phyloP scores from a whole-genome alignment of 1,284 basidiomycete species.

The Sanguinoderma infundibulare region DNA sequence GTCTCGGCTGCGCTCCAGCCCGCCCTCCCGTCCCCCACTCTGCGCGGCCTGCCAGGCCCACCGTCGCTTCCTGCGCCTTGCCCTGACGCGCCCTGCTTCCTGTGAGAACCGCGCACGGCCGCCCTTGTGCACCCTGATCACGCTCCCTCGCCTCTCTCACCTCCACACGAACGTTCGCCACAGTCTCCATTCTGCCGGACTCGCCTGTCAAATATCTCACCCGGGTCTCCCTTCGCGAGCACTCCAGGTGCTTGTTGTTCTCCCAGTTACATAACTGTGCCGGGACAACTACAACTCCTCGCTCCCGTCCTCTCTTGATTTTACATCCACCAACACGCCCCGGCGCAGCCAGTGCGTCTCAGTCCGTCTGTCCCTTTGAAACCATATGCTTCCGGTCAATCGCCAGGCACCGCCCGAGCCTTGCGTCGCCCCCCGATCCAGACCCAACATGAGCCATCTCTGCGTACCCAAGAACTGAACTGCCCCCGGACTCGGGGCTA shows the following conservation, averaged over 20 bases:
- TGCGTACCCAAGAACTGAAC: conserved; percentile 18
- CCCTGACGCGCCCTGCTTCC: conserved; percentile 7
- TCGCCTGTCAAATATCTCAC: conserved; percentile 18
- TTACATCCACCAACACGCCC: conserved; percentile 10
- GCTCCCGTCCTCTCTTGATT: conserved; percentile 14
- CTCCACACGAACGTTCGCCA: conserved; percentile 22
- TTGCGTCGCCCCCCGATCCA: conserved; percentile 14
- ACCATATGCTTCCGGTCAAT: conserved; percentile 26
- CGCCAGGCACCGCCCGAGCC: conserved; percentile 25
- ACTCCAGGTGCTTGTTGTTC: neutral
- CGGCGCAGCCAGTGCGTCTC: conserved; percentile 19
- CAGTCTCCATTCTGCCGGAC: conserved; percentile 24
- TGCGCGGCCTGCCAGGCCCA: conserved; percentile 1
- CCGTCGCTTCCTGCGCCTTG: conserved; percentile 7
- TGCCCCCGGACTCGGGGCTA: conserved; percentile 1
- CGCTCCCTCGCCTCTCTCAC: conserved; percentile 15
- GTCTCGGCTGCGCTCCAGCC: neutral
- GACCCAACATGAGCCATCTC: conserved; percentile 11
- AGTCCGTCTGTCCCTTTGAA: conserved; percentile 11
- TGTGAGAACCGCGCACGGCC: conserved; percentile 14
- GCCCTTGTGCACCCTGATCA: conserved; percentile 23
- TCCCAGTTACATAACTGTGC: conserved; percentile 14
- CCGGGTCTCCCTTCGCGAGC: conserved; percentile 3
- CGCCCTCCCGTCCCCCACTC: neutral
- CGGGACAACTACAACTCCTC: conserved; percentile 4